These are phyloP conservation scores for Closterium sp. DNA, from an alignment of 139 green algal species.

Conservation along the genomic window DNA sequence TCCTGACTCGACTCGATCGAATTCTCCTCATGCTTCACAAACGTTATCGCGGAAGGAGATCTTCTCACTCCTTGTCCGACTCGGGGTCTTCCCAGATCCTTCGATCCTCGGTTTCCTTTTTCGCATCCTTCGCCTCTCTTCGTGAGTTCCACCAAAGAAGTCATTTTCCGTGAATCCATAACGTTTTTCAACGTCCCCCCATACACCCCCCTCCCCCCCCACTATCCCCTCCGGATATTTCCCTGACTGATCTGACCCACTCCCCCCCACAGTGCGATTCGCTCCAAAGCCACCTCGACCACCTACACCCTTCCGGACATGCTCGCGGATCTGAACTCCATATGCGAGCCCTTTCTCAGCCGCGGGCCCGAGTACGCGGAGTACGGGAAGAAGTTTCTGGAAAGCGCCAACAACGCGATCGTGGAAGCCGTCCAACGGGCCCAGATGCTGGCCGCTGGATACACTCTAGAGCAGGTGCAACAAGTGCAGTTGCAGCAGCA, in stretches of 20 bases:
- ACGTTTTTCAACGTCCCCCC: too few relatives aligned
- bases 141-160: too few relatives aligned
- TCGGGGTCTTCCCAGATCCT: too few relatives aligned
- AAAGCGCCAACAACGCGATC: not conserved
- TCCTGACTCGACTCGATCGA: too few relatives aligned
- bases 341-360: constrained; percentile 5
- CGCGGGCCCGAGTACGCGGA: not conserved
- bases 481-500: not conserved
- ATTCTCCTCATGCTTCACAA: too few relatives aligned
- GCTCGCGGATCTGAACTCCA: constrained; percentile 4
- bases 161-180: too few relatives aligned
- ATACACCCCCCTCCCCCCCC: not conserved
- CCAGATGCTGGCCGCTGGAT: not conserved
- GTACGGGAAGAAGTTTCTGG: constrained; percentile 3
- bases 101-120: too few relatives aligned
- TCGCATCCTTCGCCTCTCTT: too few relatives aligned
- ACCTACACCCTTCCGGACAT: not conserved
- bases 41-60: too few relatives aligned
- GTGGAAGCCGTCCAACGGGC: not conserved
- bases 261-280: not conserved
- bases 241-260: too few relatives aligned
- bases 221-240: not conserved
- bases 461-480: not conserved
- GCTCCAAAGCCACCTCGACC: not conserved
- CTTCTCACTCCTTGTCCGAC: too few relatives aligned